Base-by-base conservation (phyloP, 768 basidiomycete species). In the Lentinula guzmanii region DNA sequence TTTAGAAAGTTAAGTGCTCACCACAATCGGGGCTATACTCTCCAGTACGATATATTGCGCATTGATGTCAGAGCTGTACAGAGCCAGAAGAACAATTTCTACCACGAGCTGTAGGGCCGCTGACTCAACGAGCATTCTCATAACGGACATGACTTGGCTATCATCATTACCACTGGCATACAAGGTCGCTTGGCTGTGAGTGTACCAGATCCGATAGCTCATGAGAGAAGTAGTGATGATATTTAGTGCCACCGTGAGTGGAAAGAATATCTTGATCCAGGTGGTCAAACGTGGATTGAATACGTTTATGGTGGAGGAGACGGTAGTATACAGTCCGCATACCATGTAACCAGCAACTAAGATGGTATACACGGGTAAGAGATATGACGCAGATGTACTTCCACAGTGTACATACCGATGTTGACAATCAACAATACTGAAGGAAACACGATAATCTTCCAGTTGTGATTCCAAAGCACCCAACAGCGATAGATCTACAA, bases 401-500 rank as follows among this genome's bases (percentile, higher is more conserved):
- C n/a, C 7, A 16, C 21, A 18, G 15, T 42, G 43, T 10, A 46
- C 60, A 15, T 7, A 69, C 68, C 46, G 7, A 61, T 41, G 43
- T 65, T 69, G 1, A 37, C 57, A 6, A 66, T 35, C 6, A 67
- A 57, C 11, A 69, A 28, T 10, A 64, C 28, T n/a, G 52, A 51
- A 1, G 68, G 68, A 4, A 66, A 15, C 24, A 65, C 39, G n/a
- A 66, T 39, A 11, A 69, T 31, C 13, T 39, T 10, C 52, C 51
- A 65, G n/a, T 64, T 33, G 4, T 50, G 21, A 13, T 62, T 58
- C 68, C 68, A 69, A 5, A 68, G 50, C 4, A 66, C 61, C 64
- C 65, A 69, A 53, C 67, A 67, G 13, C 68, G 62, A 37, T 69
- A 69, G 2, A 69, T 67, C 68, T 69, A n/a, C 28, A 42, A 21